A percentile compares a stretch with the other conserved stretches of the same genome.
phyloP scores from a whole-genome alignment of 1,284 basidiomycete species.

The Boletus calvinii region DNA sequence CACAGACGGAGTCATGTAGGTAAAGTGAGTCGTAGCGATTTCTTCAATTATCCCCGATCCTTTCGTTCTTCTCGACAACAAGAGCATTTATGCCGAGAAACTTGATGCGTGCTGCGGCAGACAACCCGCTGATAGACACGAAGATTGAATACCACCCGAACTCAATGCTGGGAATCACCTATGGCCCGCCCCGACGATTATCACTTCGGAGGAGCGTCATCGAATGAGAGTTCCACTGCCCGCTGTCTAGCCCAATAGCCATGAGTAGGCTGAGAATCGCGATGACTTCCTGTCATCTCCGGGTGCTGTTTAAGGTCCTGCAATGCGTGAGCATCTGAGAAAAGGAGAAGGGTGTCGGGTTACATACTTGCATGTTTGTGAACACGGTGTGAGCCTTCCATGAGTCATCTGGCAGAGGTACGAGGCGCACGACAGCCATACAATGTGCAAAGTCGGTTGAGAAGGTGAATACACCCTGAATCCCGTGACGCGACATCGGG shows the following conservation, averaged over 20 bases:
- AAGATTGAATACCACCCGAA: not conserved
- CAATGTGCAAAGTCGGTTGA: not conserved
- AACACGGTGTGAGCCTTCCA: conserved; percentile 7
- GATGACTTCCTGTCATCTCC: not conserved
- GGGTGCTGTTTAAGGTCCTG: conserved; percentile 1
- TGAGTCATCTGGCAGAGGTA: conserved; percentile 1
- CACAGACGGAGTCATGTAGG: conserved; percentile 18
- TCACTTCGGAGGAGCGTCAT: not conserved
- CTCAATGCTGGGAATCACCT: not conserved
- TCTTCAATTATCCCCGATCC: conserved; percentile 33
- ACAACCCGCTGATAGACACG: conserved; percentile 1
- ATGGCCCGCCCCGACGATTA: conserved; percentile 5
- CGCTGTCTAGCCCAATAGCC: conserved; percentile 2
- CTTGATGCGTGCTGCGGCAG: conserved; percentile 33
- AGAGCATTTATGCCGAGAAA: conserved; percentile 32
- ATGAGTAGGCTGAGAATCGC: not conserved
- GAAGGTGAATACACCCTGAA: conserved; percentile 8
- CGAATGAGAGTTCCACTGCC: not conserved
- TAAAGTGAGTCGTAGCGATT: conserved; percentile 26
- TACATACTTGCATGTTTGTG: conserved; percentile 9
- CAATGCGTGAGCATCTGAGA: not conserved
- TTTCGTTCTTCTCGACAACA: conserved; percentile 32
- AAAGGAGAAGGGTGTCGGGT: not conserved
- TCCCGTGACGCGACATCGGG: conserved; percentile 6
- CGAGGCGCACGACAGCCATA: conserved; percentile 2